phyloP scores from a whole-genome alignment of 306 rosid species.

The Pterocarpus macrocarpus region DNA sequence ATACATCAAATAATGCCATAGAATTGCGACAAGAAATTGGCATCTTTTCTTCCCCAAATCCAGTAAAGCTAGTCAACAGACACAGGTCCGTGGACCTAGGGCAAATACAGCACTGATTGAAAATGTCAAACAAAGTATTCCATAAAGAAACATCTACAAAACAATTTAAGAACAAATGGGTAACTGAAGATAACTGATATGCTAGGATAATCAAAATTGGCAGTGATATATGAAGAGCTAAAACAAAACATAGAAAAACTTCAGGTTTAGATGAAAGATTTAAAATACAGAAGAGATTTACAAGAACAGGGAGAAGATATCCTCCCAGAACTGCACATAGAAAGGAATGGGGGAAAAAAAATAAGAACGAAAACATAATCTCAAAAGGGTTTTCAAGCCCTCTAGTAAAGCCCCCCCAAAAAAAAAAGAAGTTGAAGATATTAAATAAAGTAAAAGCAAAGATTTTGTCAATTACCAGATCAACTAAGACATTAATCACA shows the following conservation, averaged over 20 bases:
- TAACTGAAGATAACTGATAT: slow-evolving; percentile 7
- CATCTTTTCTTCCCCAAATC: slow-evolving; percentile 18
- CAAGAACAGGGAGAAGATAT: not conserved
- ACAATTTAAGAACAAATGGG: slow-evolving; percentile 9
- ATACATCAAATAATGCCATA: slow-evolving; percentile 13
- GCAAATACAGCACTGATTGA: not conserved
- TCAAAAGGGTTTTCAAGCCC: not conserved
- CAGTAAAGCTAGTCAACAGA: slow-evolving; percentile 16
- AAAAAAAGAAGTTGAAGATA: slow-evolving; percentile 12
- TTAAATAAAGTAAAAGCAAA: slow-evolving; percentile 33
- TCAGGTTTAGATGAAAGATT: slow-evolving; percentile 4
- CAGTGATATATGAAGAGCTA: not conserved
- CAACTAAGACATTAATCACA: slow-evolving; percentile 84
- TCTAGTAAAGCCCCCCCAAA: not conserved
- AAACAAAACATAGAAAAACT: not conserved
- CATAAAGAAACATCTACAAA: slow-evolving; percentile 6
- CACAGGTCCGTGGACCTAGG: not conserved
- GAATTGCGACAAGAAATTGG: slow-evolving; percentile 2
- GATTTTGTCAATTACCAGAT: slow-evolving; percentile 63
- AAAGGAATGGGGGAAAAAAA: not conserved
- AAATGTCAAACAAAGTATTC: slow-evolving; percentile 6
- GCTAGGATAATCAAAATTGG: not conserved
- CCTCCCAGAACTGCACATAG: slow-evolving; percentile 11
- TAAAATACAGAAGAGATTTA: not conserved
- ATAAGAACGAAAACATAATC: slow-evolving; percentile 9